phyloP scores from a whole-genome alignment of 1,284 basidiomycete genomes.

The Omphalotus olearius region DNA sequence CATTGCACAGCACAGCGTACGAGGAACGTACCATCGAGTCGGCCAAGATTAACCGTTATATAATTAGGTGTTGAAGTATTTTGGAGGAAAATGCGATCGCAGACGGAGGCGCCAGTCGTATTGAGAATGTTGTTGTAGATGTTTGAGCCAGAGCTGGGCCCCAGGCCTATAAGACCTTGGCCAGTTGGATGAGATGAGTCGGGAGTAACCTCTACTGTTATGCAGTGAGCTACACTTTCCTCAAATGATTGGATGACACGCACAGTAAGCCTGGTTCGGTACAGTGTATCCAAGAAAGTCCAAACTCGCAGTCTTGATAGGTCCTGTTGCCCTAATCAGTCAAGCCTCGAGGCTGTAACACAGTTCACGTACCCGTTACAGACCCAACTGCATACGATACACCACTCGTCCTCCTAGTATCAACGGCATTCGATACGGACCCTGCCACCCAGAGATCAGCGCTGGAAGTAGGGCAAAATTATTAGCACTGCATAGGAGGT shows the following conservation, averaged over 20 bases:
- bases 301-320: slow-evolving; percentile 48
- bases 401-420: slow-evolving; percentile 36
- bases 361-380: slow-evolving; percentile 35
- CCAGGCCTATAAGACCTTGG: slow-evolving; percentile 46
- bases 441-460: slow-evolving; percentile 61
- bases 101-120: slow-evolving; percentile 39
- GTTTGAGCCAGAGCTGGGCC: slow-evolving; percentile 44
- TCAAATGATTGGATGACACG: slow-evolving; percentile 19
- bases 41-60: slow-evolving; percentile 51
- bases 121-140: slow-evolving; percentile 26
- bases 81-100: slow-evolving; percentile 61
- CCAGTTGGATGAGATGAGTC: slow-evolving; percentile 27
- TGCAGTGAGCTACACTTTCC: slow-evolving; percentile 11
- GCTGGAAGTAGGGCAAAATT: slow-evolving; percentile 22
- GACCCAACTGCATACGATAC: slow-evolving; percentile 50
- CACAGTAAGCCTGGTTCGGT: slow-evolving; percentile 60
- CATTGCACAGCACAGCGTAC: neutral
- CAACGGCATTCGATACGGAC: slow-evolving; percentile 34
- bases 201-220: slow-evolving; percentile 32
- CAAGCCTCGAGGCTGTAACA: slow-evolving; percentile 2
- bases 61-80: slow-evolving; percentile 52
- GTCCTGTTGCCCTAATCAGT: slow-evolving; percentile 28
- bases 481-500: neutral
- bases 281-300: slow-evolving; percentile 52
- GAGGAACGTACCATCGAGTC: slow-evolving; percentile 28